Base-by-base conservation (phyloP, 768 basidiomycete species). In the Tubosaeta brunneosetosa region DNA sequence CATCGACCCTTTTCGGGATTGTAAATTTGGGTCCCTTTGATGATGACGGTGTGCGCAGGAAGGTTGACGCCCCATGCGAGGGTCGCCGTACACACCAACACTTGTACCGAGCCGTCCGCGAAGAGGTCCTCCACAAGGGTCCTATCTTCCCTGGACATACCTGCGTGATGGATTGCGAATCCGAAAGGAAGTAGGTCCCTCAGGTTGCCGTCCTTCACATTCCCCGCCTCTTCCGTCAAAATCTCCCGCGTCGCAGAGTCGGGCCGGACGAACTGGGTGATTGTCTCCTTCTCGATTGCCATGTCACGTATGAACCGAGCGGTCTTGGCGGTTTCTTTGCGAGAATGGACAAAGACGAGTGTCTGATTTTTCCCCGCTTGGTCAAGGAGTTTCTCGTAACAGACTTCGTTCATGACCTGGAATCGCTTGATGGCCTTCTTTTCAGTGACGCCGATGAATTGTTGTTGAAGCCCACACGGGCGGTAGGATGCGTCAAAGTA, bases 1-100 rank as follows among this genome's bases (percentile, higher is more conserved):
- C 97, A 99, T 4, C 90, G 84, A 17, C 97, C 97, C 72, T 98
- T 97, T 71, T 97, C 94, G 0, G 97, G 97, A 69, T 97, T 97
- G 73, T 98, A 99, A 55, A 98, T 94, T 72, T 98, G 94, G 0
- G 97, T 98, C n/a, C 97, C 97, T 68, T 98, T 99, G 78, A 99
- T 97, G 74, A 98, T 93, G 71, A 97, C 95, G 8, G 92, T 88
- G 58, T 98, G 97, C 1, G 94, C 95, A 3, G 97, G 97, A 0
- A 98, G 74, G 66, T 99, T 99, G 71, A 99, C 95, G 74, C 95
- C 97, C 97, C 97, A 99, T 1, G 97, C 97, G 34, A 99, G 85
- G 2, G 95, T 98, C 5, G 97, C 97, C 0, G 97, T 99, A 67
- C 92, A 97, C 41, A 97, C 92, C 25, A 99, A 77, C 0, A 98